phyloP scores from a whole-genome alignment of 345 rosid species.

The Raphanus raphanistrum region DNA sequence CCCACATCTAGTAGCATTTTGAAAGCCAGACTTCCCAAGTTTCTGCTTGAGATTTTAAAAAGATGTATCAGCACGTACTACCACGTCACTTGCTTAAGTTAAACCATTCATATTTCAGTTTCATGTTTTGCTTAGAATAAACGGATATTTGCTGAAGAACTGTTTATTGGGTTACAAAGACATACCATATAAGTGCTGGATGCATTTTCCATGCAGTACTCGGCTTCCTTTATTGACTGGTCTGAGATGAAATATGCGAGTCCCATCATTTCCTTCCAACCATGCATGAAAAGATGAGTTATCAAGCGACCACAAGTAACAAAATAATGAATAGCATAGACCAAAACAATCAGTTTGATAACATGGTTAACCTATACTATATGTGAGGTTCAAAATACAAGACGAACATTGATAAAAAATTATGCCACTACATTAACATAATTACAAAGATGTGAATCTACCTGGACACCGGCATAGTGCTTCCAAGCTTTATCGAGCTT shows the following conservation, averaged over 20 bases:
- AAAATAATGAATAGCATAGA: background rate
- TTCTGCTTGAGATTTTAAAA: conserved; percentile 51
- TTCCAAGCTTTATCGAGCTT: conserved; percentile 99
- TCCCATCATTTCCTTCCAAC: conserved; percentile 95
- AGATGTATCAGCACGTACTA: conserved; percentile 17
- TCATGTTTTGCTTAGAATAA: conserved; percentile 20
- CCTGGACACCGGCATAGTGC: conserved; percentile 98
- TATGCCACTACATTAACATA: conserved; percentile 15
- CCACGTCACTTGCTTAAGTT: conserved; percentile 6
- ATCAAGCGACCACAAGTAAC: conserved; percentile 14
- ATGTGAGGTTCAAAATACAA: background rate
- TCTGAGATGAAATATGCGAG: conserved; percentile 88
- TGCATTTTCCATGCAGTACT: conserved; percentile 98
- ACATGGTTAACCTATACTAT: background rate
- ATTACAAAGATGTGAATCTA: conserved; percentile 39
- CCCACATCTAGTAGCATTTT: conserved; percentile 88
- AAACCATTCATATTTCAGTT: conserved; percentile 10
- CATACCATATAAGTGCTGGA: conserved; percentile 82
- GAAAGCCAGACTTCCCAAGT: conserved; percentile 73
- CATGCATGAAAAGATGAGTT: conserved; percentile 26
- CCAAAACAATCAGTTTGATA: conserved; percentile 14
- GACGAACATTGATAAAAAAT: conserved; percentile 12
- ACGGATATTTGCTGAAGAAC: conserved; percentile 10
- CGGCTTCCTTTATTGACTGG: conserved; percentile 92
- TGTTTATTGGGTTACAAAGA: conserved; percentile 20